These are phyloP conservation scores for Vitellaria paradoxa DNA, from an alignment of 179 eudicot genomes.

Conservation along the genomic window DNA sequence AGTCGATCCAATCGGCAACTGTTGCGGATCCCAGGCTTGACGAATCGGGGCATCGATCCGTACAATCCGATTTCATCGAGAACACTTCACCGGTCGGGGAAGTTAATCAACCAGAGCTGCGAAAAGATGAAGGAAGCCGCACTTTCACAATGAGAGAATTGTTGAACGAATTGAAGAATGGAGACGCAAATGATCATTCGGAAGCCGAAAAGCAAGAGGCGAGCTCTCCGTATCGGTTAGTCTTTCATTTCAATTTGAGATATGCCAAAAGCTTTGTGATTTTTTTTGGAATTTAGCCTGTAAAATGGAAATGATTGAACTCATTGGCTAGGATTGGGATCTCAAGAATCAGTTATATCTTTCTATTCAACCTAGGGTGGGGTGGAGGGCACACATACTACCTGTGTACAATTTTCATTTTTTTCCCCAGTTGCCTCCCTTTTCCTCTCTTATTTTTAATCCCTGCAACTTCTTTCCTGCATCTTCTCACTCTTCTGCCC, in stretches of 20 bases:
- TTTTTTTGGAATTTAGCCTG: not conserved
- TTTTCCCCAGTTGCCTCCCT: too few species aligned
- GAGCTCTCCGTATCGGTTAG: conserved; percentile 29
- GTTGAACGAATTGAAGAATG: conserved; percentile 62
- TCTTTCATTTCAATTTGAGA: not conserved
- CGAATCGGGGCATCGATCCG: conserved; percentile 4
- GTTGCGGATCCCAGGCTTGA: conserved; percentile 26
- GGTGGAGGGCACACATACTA: too few species aligned
- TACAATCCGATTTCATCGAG: conserved; percentile 20
- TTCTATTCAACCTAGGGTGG: too few species aligned
- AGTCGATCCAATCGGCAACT: conserved; percentile 12
- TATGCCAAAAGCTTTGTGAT: not conserved
- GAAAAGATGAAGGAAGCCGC: conserved; percentile 44
- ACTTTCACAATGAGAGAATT: conserved; percentile 80
- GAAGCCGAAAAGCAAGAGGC: conserved; percentile 17
- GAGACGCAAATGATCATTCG: conserved; percentile 21
- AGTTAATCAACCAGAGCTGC: conserved; percentile 26
- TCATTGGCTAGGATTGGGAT: not conserved
- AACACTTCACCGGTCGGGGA: not conserved
- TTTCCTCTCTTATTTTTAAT: too few species aligned
- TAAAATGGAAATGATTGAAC: not conserved
- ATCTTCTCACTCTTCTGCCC: too few species aligned
- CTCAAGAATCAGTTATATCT: not conserved
- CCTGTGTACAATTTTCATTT: too few species aligned
- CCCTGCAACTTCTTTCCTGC: too few species aligned